A percentile compares a stretch with the other conserved stretches of the same genome.
phyloP scores from a whole-genome alignment of 1,139 yeast genomes.

The Nadsonia commutata region DNA sequence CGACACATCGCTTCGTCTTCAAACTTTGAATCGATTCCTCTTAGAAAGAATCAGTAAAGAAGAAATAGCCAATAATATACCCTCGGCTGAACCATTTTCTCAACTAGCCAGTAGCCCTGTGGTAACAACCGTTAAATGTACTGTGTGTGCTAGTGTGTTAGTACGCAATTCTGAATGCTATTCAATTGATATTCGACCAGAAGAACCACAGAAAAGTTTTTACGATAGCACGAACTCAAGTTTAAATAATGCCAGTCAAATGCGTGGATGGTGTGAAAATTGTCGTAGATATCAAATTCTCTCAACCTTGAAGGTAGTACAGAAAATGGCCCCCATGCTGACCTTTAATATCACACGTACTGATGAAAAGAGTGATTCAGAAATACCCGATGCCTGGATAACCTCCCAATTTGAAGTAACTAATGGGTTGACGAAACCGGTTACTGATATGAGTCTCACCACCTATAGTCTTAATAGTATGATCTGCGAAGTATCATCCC shows the following conservation, averaged over 20 bases:
- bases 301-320: conserved; percentile 36
- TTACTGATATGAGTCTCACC: not conserved
- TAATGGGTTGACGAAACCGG: conserved; percentile 7
- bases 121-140: conserved; percentile 9
- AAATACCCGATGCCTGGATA: not conserved
- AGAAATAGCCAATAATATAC: conserved; percentile 12
- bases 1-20: conserved; percentile 27
- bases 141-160: conserved; percentile 12
- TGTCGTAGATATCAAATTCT: conserved; percentile 38
- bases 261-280: conserved; percentile 35
- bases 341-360: conserved; percentile 27
- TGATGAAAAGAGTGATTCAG: conserved; percentile 1
- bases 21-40: conserved; percentile 46
- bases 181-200: not conserved
- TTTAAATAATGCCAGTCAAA: conserved; percentile 33
- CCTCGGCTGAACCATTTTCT: not conserved
- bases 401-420: conserved; percentile 2
- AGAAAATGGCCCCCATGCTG: conserved; percentile 50
- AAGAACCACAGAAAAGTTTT: conserved; percentile 6
- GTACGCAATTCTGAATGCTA: conserved; percentile 2
- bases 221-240: conserved; percentile 46
- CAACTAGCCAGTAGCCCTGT: conserved; percentile 6
- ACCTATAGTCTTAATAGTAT: conserved; percentile 19
- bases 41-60: conserved; percentile 37
- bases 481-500: conserved; percentile 23